A percentile compares a stretch with the other conserved stretches of the same genome.
Evolutionary conservation across 1,139 yeast species (phyloP).

Genomic region (Petasospora rhodanensis): DNA sequence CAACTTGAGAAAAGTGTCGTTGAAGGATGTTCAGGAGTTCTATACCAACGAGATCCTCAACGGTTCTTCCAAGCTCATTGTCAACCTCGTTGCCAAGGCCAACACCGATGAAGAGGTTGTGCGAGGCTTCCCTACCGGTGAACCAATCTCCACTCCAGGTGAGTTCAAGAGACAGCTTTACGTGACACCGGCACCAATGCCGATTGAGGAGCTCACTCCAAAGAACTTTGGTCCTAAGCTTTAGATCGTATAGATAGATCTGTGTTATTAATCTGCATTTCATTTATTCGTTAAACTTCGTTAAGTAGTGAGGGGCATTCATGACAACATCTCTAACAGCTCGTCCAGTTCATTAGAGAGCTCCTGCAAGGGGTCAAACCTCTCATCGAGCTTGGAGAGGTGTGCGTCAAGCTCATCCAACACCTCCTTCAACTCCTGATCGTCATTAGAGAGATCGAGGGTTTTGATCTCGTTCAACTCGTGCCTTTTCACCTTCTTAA

Average conservation of each 20-base stretch:
- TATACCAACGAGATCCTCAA: slow-evolving; percentile 44
- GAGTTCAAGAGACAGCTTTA: slow-evolving; percentile 40
- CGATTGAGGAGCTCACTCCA: slow-evolving; percentile 26
- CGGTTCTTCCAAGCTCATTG: slow-evolving; percentile 44
- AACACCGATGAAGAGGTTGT: slow-evolving; percentile 26
- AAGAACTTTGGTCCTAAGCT: slow-evolving; percentile 18
- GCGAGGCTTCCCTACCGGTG: slow-evolving; percentile 33
- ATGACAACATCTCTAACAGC: slow-evolving; percentile 1
- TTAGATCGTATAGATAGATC: no score
- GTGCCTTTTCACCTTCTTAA: slow-evolving; percentile 2
- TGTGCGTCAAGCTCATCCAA: slow-evolving; percentile 4
- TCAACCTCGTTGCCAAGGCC: slow-evolving; percentile 65
- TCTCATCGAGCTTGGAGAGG: slow-evolving; percentile 5
- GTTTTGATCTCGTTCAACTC: slow-evolving; percentile 4
- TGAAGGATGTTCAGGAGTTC: slow-evolving; percentile 53
- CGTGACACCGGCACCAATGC: slow-evolving; percentile 41
- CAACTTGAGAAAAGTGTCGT: slow-evolving; percentile 47
- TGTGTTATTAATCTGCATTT: no score
- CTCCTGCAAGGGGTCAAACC: slow-evolving; percentile 6
- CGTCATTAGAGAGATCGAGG: slow-evolving; percentile 1
- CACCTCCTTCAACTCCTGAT: slow-evolving; percentile 1
- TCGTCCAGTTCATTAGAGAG: slow-evolving; percentile 6
- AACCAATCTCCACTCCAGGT: slow-evolving; percentile 33
- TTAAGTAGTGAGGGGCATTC: no score
- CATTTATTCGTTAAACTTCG: no score